phyloP scores from a whole-genome alignment of 2,329 filamentous ascomycete genomes.

The Passalora sequoiae region DNA sequence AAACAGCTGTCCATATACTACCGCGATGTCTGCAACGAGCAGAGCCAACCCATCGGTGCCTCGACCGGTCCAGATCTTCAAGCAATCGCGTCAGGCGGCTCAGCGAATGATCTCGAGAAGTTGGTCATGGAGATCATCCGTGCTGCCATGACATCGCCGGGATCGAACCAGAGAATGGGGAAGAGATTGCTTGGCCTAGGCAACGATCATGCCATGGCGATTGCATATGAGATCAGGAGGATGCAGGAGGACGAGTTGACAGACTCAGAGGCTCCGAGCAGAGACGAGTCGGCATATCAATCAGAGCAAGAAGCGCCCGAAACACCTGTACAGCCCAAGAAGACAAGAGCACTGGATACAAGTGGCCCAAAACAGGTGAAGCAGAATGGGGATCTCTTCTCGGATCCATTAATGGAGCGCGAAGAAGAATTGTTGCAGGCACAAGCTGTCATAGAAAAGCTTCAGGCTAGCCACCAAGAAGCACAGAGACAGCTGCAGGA shows the following conservation, averaged over 20 bases:
- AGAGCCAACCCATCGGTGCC: slow-evolving; percentile 27
- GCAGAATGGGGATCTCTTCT: slow-evolving; percentile 23
- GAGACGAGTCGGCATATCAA: slow-evolving; percentile 30
- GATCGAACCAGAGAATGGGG: slow-evolving; percentile 46
- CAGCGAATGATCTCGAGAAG: slow-evolving; percentile 34
- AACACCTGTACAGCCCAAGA: neutral
- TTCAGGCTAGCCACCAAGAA: slow-evolving; percentile 39
- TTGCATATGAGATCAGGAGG: slow-evolving; percentile 30
- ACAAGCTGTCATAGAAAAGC: slow-evolving; percentile 42
- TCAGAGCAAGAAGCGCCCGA: slow-evolving; percentile 28
- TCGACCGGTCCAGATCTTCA: slow-evolving; percentile 44
- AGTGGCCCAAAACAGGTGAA: slow-evolving; percentile 20
- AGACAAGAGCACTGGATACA: slow-evolving; percentile 7
- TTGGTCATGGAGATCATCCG: slow-evolving; percentile 48
- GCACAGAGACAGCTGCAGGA: slow-evolving; percentile 41
- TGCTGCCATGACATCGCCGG: slow-evolving; percentile 44
- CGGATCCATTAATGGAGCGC: slow-evolving; percentile 45
- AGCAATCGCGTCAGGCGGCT: slow-evolving; percentile 44
- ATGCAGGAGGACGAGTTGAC: slow-evolving; percentile 30
- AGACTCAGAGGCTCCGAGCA: slow-evolving; percentile 26
- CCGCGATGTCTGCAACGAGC: slow-evolving; percentile 41
- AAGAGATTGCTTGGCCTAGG: slow-evolving; percentile 31
- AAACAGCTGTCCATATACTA: slow-evolving; percentile 47
- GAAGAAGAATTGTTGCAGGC: slow-evolving; percentile 48
- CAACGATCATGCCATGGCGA: slow-evolving; percentile 31